Base-by-base conservation (phyloP, 1,139 yeast species). In the Schwanniomyces etchellsii region DNA sequence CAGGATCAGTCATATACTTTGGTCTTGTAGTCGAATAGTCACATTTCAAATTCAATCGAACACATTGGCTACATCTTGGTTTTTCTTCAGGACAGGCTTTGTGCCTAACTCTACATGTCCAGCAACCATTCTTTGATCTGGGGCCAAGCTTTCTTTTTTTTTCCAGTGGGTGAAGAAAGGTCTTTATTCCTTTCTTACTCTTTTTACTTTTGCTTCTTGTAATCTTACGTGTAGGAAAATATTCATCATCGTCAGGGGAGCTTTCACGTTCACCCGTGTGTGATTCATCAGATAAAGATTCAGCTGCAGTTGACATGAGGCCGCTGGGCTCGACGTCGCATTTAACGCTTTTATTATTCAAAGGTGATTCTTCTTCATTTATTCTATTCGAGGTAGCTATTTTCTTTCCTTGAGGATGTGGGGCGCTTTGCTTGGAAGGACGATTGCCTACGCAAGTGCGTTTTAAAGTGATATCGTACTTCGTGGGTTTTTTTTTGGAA, bases 101-200 rank as follows among this genome's bases (percentile, higher is more conserved):
- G 44, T 78, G 77, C 28, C 86, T 65, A 15, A 77, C 55, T 36
- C 85, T 50, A 45, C 85, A 78, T 4, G 81, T 78, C 84, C 84
- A 78, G 43, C 85, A 78, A 1, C 85, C 85, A 23, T 57, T 62
- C 38, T 70, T 70, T 1, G 81, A 75, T 34, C 81, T 56, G 9
- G 68, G 60, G 3, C 45, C 43, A 14, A 36, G 25, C 26, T 33
- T 43, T 26, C 40, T 34, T 28, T 38, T 45, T 28, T 40, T 42
- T 9, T 37, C 38, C 9, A 24, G 27, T 5, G 18, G 24, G 13
- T 28, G 31, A 11, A 31, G 16, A 24, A 26, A 28, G 13, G 16
- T 26, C 10, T 20, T 16, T 4, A 28, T 10, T 13, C 13, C 26
- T 10, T 18, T 13, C 5, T 28, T 34, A 12, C 20, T 26, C 14